These are phyloP conservation scores for Pleurotus tuber-regium DNA, from an alignment of 768 basidiomycete genomes.

Conservation along the genomic window DNA sequence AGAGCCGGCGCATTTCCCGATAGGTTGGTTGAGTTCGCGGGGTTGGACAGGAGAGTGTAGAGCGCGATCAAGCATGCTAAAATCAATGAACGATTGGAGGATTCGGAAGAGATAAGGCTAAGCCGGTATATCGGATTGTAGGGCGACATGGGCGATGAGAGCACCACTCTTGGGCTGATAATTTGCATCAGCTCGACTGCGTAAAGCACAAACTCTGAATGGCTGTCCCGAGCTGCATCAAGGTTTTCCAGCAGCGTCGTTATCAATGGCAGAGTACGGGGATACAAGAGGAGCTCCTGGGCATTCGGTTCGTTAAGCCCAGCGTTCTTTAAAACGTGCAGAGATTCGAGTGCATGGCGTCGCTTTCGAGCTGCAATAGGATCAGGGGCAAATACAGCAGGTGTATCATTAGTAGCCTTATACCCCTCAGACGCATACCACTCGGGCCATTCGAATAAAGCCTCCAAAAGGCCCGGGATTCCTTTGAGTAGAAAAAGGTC, in stretches of 20 bases:
- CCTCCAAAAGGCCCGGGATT: conserved; percentile 79
- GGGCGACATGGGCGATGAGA: conserved; percentile 22
- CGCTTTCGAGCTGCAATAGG: conserved; percentile 51
- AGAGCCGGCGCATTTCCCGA: conserved; percentile 57
- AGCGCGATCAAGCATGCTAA: conserved; percentile 62
- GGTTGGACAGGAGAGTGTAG: conserved; percentile 59
- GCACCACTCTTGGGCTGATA: conserved; percentile 45
- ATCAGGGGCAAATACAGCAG: conserved; percentile 54
- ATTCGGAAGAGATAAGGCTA: conserved; percentile 49
- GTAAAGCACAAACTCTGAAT: conserved; percentile 70
- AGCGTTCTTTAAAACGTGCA: conserved; percentile 85
- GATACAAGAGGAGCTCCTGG: conserved; percentile 52
- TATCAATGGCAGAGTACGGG: conserved; percentile 64
- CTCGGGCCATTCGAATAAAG: conserved; percentile 86
- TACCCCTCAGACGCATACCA: conserved; percentile 73
- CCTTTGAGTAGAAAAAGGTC: conserved; percentile 71
- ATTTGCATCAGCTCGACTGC: conserved; percentile 70
- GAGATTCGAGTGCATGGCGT: conserved; percentile 79
- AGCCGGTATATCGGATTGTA: conserved; percentile 58
- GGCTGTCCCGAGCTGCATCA: conserved; percentile 57
- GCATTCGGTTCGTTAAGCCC: conserved; percentile 70
- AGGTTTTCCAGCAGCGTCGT: conserved; percentile 64
- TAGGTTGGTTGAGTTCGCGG: conserved; percentile 54
- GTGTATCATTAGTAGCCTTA: conserved; percentile 37
- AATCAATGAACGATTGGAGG: conserved; percentile 75